Evolutionary conservation across 176 grass and related monocot species (phyloP).

Genomic region (Hsuehochloa calcarea): DNA sequence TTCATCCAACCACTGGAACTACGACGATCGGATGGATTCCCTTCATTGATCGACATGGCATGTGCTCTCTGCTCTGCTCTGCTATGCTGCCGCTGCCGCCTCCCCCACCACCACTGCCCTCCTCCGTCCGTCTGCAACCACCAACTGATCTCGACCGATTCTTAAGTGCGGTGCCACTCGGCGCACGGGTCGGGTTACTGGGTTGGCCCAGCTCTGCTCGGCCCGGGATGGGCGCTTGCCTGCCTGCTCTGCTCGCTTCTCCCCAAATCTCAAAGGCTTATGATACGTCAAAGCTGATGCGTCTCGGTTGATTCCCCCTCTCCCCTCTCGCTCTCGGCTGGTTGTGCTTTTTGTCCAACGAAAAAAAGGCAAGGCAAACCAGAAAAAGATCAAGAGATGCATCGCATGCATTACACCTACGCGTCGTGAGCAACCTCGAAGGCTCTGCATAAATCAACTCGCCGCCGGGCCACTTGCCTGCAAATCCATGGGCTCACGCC

Average conservation of each 20-base stretch:
- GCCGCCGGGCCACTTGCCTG: conserved; percentile 44
- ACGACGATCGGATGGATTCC: not conserved
- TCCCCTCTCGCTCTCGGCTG: too few species aligned
- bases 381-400: not conserved
- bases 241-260: not conserved
- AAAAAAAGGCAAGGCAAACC: not conserved
- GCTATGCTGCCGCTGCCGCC: too few species aligned
- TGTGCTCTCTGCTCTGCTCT: not conserved
- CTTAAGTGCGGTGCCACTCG: not conserved
- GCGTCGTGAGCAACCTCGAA: conserved; percentile 18
- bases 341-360: not conserved
- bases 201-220: not conserved
- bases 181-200: not conserved
- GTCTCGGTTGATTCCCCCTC: not conserved
- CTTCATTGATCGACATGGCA: not conserved
- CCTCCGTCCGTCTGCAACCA: not conserved
- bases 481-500: conserved; percentile 1
- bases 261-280: conserved; percentile 1
- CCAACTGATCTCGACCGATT: not conserved
- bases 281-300: not conserved
- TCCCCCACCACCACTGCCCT: not conserved
- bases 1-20: not conserved
- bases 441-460: not conserved
- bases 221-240: not conserved
- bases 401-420: not conserved